Base-by-base conservation (phyloP, 2,329 filamentous ascomycete species). In the Clonostachys byssicola region DNA sequence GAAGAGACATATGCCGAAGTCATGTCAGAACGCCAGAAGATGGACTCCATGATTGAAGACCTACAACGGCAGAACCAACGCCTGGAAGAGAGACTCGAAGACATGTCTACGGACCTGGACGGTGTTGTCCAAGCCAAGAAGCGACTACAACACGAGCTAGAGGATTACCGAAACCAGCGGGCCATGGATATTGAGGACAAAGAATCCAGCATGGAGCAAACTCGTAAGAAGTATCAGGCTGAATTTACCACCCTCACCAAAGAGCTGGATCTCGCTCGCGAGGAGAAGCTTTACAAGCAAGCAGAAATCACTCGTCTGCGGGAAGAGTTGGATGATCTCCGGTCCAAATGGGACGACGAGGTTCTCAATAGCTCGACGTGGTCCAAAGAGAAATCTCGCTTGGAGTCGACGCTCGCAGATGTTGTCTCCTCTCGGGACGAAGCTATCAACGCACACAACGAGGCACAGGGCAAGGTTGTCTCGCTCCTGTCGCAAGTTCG, bases 161-260 rank as follows among this genome's bases (percentile, higher is more conserved):
- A 97, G 66, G 92, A 99, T 67, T 99, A 97, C 73, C 85, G 94
- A 50, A 95, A 86, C 62, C 92, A 96, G 67, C 84, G 92, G 42
- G 92, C 92, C 49, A 95, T 95, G 66, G 94, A 97, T 59, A 89
- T 97, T 47, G 94, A 97, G 66, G 92, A 99, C 68, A 96, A 94
- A 66, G 92, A 97, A 67, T 86, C 86, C 10, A 94, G 89, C 55
- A 88, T 96, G 81, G 94, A 99, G 69, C 92, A 97, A 68, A 96
- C 92, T 40, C 83, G 92, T 60, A 94, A 92, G 76, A 99, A 97
- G 75, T 99, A 97, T 64, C 94, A 97, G 64, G 81, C 86, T 40
- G 92, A 99, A 65, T 90, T 96, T 62, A 87, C 89, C 14, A 88
- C 88, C 5, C 74, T 97, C 43, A 94, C 88, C 45, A 91, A 92